A percentile compares a stretch with the other conserved stretches of the same genome.
Evolutionary conservation across 73 alveolate genomes (phyloP).

Genomic region (Urostyla sp.): DNA sequence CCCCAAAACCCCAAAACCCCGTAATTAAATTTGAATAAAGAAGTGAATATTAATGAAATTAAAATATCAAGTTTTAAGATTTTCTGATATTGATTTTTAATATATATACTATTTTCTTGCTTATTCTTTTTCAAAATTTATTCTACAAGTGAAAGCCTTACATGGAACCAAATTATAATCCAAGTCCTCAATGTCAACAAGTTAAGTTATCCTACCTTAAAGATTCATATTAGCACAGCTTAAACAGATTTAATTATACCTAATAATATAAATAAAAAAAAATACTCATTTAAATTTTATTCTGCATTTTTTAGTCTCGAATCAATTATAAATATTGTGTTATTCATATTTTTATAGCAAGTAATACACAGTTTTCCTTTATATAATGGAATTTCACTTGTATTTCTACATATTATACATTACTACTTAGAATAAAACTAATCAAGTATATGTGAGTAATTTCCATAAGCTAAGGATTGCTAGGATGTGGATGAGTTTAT

Average conservation of each 20-base stretch:
- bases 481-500: slow-evolving; percentile 19
- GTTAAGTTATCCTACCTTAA: slow-evolving; percentile 63
- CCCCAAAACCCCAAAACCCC: slow-evolving; percentile 23
- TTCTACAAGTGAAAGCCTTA: slow-evolving; percentile 73
- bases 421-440: slow-evolving; percentile 22
- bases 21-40: neutral
- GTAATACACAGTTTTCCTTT: neutral
- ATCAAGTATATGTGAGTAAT: slow-evolving; percentile 47
- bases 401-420: slow-evolving; percentile 25
- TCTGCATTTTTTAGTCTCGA: slow-evolving; percentile 57
- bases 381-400: neutral
- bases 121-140: slow-evolving; percentile 40
- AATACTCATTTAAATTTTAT: slow-evolving; percentile 54
- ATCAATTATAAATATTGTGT: slow-evolving; percentile 54
- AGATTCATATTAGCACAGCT: slow-evolving; percentile 63
- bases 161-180: slow-evolving; percentile 69
- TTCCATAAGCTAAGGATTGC: slow-evolving; percentile 46
- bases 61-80: neutral
- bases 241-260: slow-evolving; percentile 52
- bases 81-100: neutral
- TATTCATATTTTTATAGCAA: slow-evolving; percentile 59
- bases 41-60: neutral
- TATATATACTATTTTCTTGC: neutral
- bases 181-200: slow-evolving; percentile 59
- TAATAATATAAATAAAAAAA: too few relatives aligned